Percentiles rank a stretch among this genome's conserved stretches.
These are phyloP conservation scores for Colletotrichum abscissum DNA, from an alignment of 2,329 filamentous ascomycete genomes.

Conservation along the genomic window DNA sequence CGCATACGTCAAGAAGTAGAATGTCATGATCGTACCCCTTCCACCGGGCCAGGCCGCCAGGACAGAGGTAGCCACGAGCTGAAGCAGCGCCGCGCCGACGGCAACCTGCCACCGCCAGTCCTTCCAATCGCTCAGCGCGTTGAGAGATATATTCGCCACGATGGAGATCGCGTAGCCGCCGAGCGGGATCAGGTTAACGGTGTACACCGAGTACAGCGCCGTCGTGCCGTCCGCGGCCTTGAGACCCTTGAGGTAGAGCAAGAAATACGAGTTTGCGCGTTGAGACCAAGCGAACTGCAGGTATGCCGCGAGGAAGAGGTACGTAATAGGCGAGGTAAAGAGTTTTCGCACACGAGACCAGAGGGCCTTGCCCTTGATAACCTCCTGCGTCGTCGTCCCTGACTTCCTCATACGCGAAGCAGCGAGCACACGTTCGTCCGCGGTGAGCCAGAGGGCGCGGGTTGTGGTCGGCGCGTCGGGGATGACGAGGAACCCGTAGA, in stretches of 20 bases:
- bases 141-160: conserved; percentile 37
- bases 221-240: conserved; percentile 27
- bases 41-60: conserved; percentile 46
- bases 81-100: conserved; percentile 40
- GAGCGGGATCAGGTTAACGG: conserved; percentile 44
- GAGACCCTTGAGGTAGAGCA: conserved; percentile 38
- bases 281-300: conserved; percentile 42
- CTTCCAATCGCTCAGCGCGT: conserved; percentile 49
- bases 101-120: conserved; percentile 51
- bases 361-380: conserved; percentile 39
- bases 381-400: conserved; percentile 38
- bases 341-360: conserved; percentile 41
- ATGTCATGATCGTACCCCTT: conserved; percentile 44
- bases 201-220: conserved; percentile 39
- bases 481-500: conserved; percentile 61
- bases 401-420: conserved; percentile 35
- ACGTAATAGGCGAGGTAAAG: conserved; percentile 38
- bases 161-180: conserved; percentile 43
- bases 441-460: conserved; percentile 44
- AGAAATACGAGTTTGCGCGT: conserved; percentile 44
- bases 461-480: conserved; percentile 42
- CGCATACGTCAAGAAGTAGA: conserved; percentile 49
- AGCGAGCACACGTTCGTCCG: conserved; percentile 48
- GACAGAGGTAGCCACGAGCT: conserved; percentile 45
- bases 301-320: conserved; percentile 41